A percentile compares a stretch with the other conserved stretches of the same genome.
These are phyloP conservation scores for Aciculoconidium aculeatum DNA, from an alignment of 805 yeast genomes.

Conservation along the genomic window DNA sequence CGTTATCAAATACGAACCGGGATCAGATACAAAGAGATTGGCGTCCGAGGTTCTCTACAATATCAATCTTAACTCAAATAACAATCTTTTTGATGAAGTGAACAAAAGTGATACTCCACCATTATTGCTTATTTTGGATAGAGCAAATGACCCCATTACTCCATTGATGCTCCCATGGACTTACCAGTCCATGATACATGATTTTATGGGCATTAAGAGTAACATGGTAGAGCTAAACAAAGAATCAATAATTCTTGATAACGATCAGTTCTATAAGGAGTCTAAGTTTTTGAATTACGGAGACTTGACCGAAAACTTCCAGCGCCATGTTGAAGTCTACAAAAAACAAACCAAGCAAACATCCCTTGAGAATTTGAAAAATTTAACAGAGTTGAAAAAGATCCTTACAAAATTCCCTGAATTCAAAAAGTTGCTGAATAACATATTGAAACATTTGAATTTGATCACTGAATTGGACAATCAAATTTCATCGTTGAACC, in stretches of 20 bases:
- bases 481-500: conserved; percentile 52
- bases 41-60: conserved; percentile 61
- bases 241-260: conserved; percentile 38
- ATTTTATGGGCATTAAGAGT: conserved; percentile 73
- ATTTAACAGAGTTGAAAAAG: conserved; percentile 84
- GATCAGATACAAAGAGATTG: conserved; percentile 54
- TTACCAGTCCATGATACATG: conserved; percentile 96
- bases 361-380: conserved; percentile 52
- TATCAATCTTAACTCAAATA: conserved; percentile 48
- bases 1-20: conserved; percentile 67
- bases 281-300: conserved; percentile 91
- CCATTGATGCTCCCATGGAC: conserved; percentile 96
- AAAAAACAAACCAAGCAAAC: conserved; percentile 73
- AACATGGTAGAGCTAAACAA: conserved; percentile 66
- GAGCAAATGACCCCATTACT: conserved; percentile 88
- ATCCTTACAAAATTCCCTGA: conserved; percentile 93
- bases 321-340: conserved; percentile 76
- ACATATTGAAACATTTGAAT: conserved; percentile 88
- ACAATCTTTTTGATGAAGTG: conserved; percentile 58
- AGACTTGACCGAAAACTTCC: conserved; percentile 84
- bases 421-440: conserved; percentile 78
- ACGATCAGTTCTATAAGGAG: conserved; percentile 75
- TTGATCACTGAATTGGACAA: conserved; percentile 82
- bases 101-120: conserved; percentile 66
- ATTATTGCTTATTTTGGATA: conserved; percentile 66